Conservation (phyloP, 2,329 filamentous ascomycete genomes). For the Claviceps cyperi region DNA sequence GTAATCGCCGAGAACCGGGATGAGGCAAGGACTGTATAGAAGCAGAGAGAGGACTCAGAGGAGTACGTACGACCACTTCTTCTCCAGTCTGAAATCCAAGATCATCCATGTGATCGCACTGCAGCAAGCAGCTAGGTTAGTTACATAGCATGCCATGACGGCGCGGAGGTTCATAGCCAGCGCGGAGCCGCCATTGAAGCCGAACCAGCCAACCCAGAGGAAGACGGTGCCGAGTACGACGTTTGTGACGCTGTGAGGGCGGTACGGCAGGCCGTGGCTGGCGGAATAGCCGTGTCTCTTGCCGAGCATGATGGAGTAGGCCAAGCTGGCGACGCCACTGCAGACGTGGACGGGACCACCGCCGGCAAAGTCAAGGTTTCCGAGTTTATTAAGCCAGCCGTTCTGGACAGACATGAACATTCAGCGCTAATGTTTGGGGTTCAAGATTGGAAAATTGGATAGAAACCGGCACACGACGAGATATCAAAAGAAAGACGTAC, state of each 20-base stretch:
- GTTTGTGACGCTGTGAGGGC: conserved; percentile 60
- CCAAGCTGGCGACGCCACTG: conserved; percentile 55
- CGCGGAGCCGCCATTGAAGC: conserved; percentile 83
- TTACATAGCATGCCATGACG: conserved; percentile 79
- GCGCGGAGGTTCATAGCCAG: conserved; percentile 72
- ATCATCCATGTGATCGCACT: conserved; percentile 75
- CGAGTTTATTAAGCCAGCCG: conserved; percentile 56
- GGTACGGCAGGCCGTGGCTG: conserved; percentile 48
- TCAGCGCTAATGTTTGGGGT: background rate
- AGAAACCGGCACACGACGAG: background rate
- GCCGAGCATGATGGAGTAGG: conserved; percentile 60
- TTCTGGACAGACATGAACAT: conserved; percentile 17
- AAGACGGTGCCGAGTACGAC: conserved; percentile 60
- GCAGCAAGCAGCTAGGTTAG: conserved; percentile 71
- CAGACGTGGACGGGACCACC: conserved; percentile 64
- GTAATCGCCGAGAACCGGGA: background rate
- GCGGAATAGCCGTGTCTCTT: conserved; percentile 49
- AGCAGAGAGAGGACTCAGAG: too few species aligned
- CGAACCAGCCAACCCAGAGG: conserved; percentile 93
- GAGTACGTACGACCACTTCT: conserved; percentile 47
- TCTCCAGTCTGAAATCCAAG: conserved; percentile 80
- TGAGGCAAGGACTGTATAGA: background rate
- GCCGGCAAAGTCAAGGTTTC: conserved; percentile 60
- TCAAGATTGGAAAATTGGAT: too few species aligned
- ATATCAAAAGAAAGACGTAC: background rate